Conservation (phyloP, 2,329 filamentous ascomycete species). For the Claviceps pazoutovae region DNA sequence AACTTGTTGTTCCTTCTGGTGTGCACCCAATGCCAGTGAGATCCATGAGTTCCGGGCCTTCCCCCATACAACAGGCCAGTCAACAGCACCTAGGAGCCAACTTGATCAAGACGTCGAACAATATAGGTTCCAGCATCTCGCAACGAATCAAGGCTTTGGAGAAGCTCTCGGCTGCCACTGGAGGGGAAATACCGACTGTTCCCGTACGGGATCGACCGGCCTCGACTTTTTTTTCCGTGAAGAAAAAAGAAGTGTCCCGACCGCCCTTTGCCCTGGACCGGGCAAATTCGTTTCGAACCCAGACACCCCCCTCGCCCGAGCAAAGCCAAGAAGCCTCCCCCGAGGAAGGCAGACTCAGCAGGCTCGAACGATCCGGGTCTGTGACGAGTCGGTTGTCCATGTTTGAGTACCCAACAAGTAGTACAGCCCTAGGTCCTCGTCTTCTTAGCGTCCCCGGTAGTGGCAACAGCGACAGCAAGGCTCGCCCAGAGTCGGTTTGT, state of each 20-base stretch:
- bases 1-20: slow-evolving; percentile 32
- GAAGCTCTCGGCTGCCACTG: slow-evolving; percentile 44
- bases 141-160: slow-evolving; percentile 89
- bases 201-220: slow-evolving; percentile 26
- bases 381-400: slow-evolving; percentile 41
- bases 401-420: slow-evolving; percentile 29
- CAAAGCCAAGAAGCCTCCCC: slow-evolving; percentile 33
- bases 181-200: slow-evolving; percentile 11
- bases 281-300: slow-evolving; percentile 24
- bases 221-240: slow-evolving; percentile 46
- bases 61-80: slow-evolving; percentile 38
- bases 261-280: slow-evolving; percentile 33
- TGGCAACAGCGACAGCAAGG: slow-evolving; percentile 22
- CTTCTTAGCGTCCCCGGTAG: slow-evolving; percentile 10
- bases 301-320: slow-evolving; percentile 18
- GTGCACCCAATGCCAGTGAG: slow-evolving; percentile 31
- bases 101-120: slow-evolving; percentile 47
- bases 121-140: slow-evolving; percentile 80
- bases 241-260: slow-evolving; percentile 31
- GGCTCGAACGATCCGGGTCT: slow-evolving; percentile 36
- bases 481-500: slow-evolving; percentile 63
- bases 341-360: slow-evolving; percentile 22
- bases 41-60: slow-evolving; percentile 43
- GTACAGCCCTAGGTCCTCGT: slow-evolving; percentile 9
- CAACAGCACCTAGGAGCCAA: slow-evolving; percentile 35